phyloP scores from a whole-genome alignment of 768 basidiomycete genomes.

The Sporobolomyces pararoseus region DNA sequence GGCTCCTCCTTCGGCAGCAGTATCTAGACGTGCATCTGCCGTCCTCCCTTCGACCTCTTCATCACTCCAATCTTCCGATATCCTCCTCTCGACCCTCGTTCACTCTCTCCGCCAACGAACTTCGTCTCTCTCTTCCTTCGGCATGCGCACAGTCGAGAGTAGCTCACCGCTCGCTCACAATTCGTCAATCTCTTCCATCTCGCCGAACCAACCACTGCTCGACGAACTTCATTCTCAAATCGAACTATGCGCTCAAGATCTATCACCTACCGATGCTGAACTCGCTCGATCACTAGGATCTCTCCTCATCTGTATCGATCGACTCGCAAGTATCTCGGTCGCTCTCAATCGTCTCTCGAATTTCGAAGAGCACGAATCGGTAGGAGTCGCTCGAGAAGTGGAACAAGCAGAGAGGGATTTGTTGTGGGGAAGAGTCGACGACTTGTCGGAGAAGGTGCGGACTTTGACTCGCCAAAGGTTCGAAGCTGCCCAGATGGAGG shows the following conservation, averaged over 20 bases:
- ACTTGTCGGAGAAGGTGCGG: conserved; percentile 66
- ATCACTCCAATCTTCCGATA: conserved; percentile 61
- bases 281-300: conserved; percentile 68
- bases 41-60: conserved; percentile 52
- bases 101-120: conserved; percentile 56
- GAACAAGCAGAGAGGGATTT: conserved; percentile 59
- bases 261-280: conserved; percentile 55
- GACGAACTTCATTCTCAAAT: conserved; percentile 61
- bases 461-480: conserved; percentile 64
- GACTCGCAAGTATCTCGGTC: conserved; percentile 56
- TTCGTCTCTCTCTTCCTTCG: conserved; percentile 19
- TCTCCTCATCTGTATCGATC: conserved; percentile 65
- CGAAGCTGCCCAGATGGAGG: conserved; percentile 41
- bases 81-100: conserved; percentile 57
- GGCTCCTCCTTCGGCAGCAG: background rate
- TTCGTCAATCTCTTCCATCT: background rate
- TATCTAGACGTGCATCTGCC: background rate
- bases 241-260: conserved; percentile 53
- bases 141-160: conserved; percentile 57
- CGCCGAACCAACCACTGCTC: conserved; percentile 57
- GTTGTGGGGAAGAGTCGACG: conserved; percentile 71
- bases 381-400: conserved; percentile 54
- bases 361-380: conserved; percentile 43
- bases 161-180: conserved; percentile 60
- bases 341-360: conserved; percentile 41